These are phyloP conservation scores for Metarhizium album DNA, from an alignment of 2,329 filamentous ascomycete genomes.

Conservation along the genomic window DNA sequence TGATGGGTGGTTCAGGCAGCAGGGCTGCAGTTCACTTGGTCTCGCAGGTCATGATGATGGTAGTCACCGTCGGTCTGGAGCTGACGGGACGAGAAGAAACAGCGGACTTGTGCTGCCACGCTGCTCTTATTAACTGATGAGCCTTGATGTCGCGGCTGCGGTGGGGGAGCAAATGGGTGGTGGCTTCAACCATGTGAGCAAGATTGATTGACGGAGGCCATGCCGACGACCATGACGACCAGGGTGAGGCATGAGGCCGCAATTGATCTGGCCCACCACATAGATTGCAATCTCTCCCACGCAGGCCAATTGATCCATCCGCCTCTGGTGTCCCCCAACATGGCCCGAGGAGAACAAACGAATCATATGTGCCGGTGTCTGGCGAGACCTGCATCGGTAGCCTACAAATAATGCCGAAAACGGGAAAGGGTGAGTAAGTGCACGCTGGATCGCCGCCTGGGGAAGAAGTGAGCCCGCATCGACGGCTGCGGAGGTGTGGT, in stretches of 20 bases:
- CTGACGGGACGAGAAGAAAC: neutral
- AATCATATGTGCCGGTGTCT: too few species aligned
- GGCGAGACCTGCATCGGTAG: too few species aligned
- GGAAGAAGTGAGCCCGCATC: too few species aligned
- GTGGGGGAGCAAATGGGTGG: neutral
- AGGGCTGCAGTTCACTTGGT: neutral
- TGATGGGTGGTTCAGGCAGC: neutral
- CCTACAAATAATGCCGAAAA: too few species aligned
- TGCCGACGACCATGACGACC: neutral
- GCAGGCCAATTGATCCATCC: neutral
- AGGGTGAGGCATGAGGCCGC: neutral
- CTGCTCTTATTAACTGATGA: neutral
- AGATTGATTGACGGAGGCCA: neutral
- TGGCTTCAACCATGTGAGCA: slow-evolving; percentile 1
- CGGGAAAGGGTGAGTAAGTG: too few species aligned
- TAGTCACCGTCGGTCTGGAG: neutral
- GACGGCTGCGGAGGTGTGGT: too few species aligned
- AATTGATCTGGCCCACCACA: neutral
- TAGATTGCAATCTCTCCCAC: too few species aligned
- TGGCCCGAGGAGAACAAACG: too few species aligned
- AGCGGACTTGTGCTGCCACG: neutral
- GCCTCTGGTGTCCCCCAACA: too few species aligned
- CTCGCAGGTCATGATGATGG: slow-evolving; percentile 2
- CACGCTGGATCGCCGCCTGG: too few species aligned
- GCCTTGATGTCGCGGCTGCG: neutral